These are phyloP conservation scores for Geotrichum histeridarum DNA, from an alignment of 1,139 yeast genomes.

Conservation along the genomic window DNA sequence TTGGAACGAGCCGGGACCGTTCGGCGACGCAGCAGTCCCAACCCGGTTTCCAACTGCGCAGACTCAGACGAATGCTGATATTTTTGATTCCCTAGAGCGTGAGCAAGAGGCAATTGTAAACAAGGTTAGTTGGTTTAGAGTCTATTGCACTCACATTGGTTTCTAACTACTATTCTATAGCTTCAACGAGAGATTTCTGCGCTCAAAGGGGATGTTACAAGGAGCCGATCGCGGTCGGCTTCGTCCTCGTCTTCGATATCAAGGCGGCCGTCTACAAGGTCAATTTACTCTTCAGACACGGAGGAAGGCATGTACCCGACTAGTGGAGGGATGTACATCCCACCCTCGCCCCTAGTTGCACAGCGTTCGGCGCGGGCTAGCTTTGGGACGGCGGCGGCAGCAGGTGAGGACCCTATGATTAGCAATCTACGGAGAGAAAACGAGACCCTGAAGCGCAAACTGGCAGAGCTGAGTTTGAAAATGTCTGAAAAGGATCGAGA, in stretches of 20 bases:
- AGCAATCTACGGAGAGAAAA: conserved; percentile 33
- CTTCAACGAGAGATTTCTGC: conserved; percentile 36
- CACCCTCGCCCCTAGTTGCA: conserved; percentile 18
- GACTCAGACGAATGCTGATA: conserved; percentile 11
- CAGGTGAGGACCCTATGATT: conserved; percentile 25
- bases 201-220: conserved; percentile 30
- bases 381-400: conserved; percentile 21
- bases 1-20: background rate
- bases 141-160: too few relatives aligned
- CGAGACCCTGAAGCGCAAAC: conserved; percentile 32
- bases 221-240: conserved; percentile 33
- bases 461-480: conserved; percentile 33
- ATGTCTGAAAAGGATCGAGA: conserved; percentile 14
- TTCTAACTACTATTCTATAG: conserved; percentile 10
- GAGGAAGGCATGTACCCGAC: conserved; percentile 23
- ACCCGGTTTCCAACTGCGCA: conserved; percentile 19
- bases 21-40: conserved; percentile 5
- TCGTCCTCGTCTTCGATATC: conserved; percentile 32
- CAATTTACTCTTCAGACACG: conserved; percentile 28
- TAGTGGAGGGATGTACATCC: conserved; percentile 11
- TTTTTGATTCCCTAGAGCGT: conserved; percentile 21
- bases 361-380: conserved; percentile 22
- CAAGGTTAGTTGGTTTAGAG: conserved; percentile 19
- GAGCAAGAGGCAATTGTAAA: conserved; percentile 41
- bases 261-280: conserved; percentile 31